phyloP scores from a whole-genome alignment of 2,329 filamentous ascomycete genomes.

The Elsinoe arachidis region DNA sequence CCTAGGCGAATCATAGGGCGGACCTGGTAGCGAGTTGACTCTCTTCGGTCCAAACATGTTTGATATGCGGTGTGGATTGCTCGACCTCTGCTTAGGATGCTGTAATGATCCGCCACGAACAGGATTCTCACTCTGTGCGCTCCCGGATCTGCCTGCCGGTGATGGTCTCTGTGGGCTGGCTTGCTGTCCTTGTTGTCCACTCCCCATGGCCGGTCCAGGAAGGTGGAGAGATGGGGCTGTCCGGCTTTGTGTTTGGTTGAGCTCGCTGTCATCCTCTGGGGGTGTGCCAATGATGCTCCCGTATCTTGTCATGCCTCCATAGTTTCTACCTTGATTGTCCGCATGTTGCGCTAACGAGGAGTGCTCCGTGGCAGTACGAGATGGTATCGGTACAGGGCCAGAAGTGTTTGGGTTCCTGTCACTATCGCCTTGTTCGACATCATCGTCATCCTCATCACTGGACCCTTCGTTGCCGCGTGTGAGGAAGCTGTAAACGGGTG shows the following conservation, averaged over 20 bases:
- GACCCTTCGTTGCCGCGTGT: constrained; percentile 24
- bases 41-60: constrained; percentile 31
- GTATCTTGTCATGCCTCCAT: constrained; percentile 42
- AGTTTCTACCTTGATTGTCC: constrained; percentile 1
- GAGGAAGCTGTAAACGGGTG: constrained; percentile 35
- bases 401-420: not conserved
- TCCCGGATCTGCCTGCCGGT: not conserved
- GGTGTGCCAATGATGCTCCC: constrained; percentile 56
- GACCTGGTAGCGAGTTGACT: constrained; percentile 31
- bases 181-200: constrained; percentile 21
- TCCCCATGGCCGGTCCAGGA: constrained; percentile 52
- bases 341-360: not conserved
- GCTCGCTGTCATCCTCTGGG: constrained; percentile 23
- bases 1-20: constrained; percentile 21
- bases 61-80: not conserved
- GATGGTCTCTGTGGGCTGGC: not conserved
- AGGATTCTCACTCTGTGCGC: not conserved
- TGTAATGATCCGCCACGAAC: not conserved
- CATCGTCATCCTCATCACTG: constrained; percentile 1
- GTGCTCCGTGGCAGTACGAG: not conserved
- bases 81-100: not conserved
- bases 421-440: not conserved
- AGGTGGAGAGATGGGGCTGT: constrained; percentile 47
- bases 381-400: not conserved
- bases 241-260: constrained; percentile 12